Evolutionary conservation across 495 filamentous ascomycete genomes (phyloP), one percentile per base, ranked within the genome.

Genomic region (Penicillium subrubescens): DNA sequence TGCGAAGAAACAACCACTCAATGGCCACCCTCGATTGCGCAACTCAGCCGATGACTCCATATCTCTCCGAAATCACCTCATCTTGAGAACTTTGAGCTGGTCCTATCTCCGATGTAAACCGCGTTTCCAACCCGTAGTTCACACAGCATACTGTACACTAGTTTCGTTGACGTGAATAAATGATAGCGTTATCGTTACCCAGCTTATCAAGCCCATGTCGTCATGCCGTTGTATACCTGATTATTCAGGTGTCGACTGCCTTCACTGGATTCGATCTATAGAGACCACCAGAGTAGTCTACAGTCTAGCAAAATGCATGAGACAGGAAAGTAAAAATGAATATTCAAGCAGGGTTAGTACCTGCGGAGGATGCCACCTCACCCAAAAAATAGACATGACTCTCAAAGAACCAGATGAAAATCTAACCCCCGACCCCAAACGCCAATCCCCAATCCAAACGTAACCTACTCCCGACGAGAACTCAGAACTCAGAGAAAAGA

Each of bases 1-100:
- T 65, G 46, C 59, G 55, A 60, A 62, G 64, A 62, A 62, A 17
- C 57, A 29, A 34, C 56, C 56, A 64, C 62, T 64, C 57, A 64
- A 55, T 27, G 37, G 21, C 19, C 57, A 23, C 17, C n/a, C 10
- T 33, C 29, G 34, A 44, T 33, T 50, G 39, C n/a, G n/a, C 37
- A 57, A 58, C 21, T 0, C 11, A 21, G 19, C 12, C 37, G 33
- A 67, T 67, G 60, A 63, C 61, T 50, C 57, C 57, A 67, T 52
- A 57, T 63, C 39, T 25, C 14, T 5, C 34, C 43, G 41, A 31
- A 48, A 67, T 63, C 65, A 67, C 61, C 29, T 67, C 60, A 63
- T 63, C 56, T 19, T 1, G 1, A 23, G 2, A 50, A 27, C 17
- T 41, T 52, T 23, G n/a, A 50, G 46, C 46, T 25, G 15, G 46